Base-by-base conservation (phyloP, 768 basidiomycete genomes). In the Agaricus blazei region DNA sequence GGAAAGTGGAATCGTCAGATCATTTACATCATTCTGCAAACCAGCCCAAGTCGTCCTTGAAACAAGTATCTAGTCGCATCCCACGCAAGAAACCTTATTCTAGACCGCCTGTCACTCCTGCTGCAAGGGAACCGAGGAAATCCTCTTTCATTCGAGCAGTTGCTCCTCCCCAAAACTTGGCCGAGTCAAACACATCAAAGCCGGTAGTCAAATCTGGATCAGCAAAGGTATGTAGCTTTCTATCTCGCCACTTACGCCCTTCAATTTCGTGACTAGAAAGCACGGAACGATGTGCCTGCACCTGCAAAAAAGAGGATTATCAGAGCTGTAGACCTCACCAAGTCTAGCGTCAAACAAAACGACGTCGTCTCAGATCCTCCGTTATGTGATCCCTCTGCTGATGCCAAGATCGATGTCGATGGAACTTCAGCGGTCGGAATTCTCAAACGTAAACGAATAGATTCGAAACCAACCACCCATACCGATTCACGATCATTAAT, bases 61-160 rank as follows among this genome's bases (percentile, higher is more conserved):
- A 76, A 62, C 80, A 83, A 58, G 66, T 72, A 7, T 75, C 72
- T 0, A 84, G 85, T 66, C 75, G 75, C 64, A 87, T 87, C 61
- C 85, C 85, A 15, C 75, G 85, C 56, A 81, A 65, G 26, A 86
- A 85, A 52, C 85, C 84, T 2, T 87, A 86, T 65, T 68, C 76
- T 29, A 74, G 81, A 56, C 73, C 63, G 4, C 23, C 46, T 8
- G 56, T 51, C 9, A 37, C 50, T n/a, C 38, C 57, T 29, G 19
- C 38, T 3, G 43, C 14, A 6, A 44, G 51, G n/a, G 49, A 45
- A 40, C 57, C 48, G 26, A 57, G 53, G 19, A 58, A 59, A 4
- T 38, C 60, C 23, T 51, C 47, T 27, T 47, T 31, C 6, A 43
- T 59, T 47, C 64, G 65, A 44, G 61, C 54, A 44, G 61, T 60